Base-by-base conservation (phyloP, 2,329 filamentous ascomycete species). In the Beauveria varroae region DNA sequence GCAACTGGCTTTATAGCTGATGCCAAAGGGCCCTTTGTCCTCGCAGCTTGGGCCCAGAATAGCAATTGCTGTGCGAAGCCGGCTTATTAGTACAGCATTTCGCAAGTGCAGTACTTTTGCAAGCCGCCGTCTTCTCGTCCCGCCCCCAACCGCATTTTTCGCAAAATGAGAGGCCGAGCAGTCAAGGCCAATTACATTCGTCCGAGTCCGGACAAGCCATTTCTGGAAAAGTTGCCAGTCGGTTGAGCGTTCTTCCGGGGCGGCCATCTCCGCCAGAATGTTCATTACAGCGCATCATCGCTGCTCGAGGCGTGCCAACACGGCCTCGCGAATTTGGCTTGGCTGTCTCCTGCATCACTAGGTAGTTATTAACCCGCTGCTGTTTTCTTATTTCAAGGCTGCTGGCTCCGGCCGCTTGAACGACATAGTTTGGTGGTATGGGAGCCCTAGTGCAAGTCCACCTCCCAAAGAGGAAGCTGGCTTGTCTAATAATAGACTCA, bases 391-490 rank as follows among this genome's bases (percentile, higher is more conserved):
- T 41, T 58, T 10, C 44, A 50, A 49, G 18, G 55, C 55, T 58
- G 46, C 26, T 28, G 46, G 57, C 46, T 41, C 56, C 40, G 47
- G 47, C 47, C 24, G 56, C 46, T 37, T 51, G 30, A 51, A 43
- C 34, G 46, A 49, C 30, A 51, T 50, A n/a, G 49, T 16, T 26
- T 53, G 40, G 10, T 50, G 22, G 24, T 53, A 40, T 59, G 40
- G 57, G 18, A 46, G 26, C 20, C 22, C 61, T 62, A 62, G 61
- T 60, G 61, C 61, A 60, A 63, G 61, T 57, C 60, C 57, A 24
- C 50, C 46, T 54, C 57, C 52, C 34, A 60, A 63, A 56, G 8
- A 63, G 61, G 61, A 63, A 63, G 61, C 61, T 63, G 57, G 30
- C 44, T 60, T 37, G 41, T 55, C 61, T 63, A 63, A 60, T 28